Evolutionary conservation across 371 early-diverging fungal genomes (phyloP).

Genomic region (Syncephalastrum sp.): DNA sequence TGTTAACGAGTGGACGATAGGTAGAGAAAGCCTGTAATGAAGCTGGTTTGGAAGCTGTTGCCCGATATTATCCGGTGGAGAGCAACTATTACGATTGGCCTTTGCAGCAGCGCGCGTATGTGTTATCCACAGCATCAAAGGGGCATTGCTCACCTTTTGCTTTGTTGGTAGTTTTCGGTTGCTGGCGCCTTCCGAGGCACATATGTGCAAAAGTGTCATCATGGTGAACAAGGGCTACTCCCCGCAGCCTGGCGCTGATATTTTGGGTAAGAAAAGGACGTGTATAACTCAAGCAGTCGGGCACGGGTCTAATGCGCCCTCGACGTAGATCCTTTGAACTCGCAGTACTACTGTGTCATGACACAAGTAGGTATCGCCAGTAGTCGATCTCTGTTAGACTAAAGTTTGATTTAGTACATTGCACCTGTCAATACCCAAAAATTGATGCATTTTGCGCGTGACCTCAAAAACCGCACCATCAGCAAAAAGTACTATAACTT

Average conservation of each 20-base stretch:
- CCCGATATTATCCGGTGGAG: slow-evolving; percentile 59
- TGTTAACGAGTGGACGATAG: slow-evolving; percentile 33
- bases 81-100: slow-evolving; percentile 77
- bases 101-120: slow-evolving; percentile 63
- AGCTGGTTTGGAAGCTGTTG: slow-evolving; percentile 23
- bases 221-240: slow-evolving; percentile 62
- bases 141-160: no score
- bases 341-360: slow-evolving; percentile 56
- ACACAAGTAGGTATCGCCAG: slow-evolving; percentile 44
- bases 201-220: slow-evolving; percentile 81
- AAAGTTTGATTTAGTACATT: slow-evolving; percentile 48
- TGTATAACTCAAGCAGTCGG: neutral
- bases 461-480: slow-evolving; percentile 45
- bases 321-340: slow-evolving; percentile 22
- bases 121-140: neutral
- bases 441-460: slow-evolving; percentile 63
- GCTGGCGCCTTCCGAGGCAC: slow-evolving; percentile 64
- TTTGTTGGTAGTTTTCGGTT: slow-evolving; percentile 50
- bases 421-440: slow-evolving; percentile 67
- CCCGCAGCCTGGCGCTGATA: neutral
- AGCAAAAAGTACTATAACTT: slow-evolving; percentile 63
- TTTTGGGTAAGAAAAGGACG: neutral
- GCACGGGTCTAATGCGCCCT: neutral
- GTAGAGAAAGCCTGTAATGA: slow-evolving; percentile 26
- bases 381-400: neutral